Percentiles rank a stretch among this genome's conserved stretches.
phyloP scores from a whole-genome alignment of 148 eudicot species.

The Camellia japonica region DNA sequence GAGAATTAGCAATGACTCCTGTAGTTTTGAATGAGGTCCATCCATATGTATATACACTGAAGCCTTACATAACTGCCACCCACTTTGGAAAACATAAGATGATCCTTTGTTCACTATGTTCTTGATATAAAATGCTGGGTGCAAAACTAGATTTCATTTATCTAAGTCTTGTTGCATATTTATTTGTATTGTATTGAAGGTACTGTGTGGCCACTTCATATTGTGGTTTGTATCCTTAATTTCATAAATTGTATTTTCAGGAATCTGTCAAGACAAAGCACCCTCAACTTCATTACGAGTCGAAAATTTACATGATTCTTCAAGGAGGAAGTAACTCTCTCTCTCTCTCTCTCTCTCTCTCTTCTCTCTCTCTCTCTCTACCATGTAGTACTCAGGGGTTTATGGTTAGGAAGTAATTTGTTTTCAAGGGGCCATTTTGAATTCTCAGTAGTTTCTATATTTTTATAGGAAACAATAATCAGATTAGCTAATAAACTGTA shows the following conservation, averaged over 20 bases:
- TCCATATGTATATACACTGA: neutral
- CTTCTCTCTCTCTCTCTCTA: neutral
- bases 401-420: neutral
- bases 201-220: neutral
- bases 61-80: neutral
- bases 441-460: neutral
- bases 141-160: conserved; percentile 3
- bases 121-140: neutral
- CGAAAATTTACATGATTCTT: conserved; percentile 84
- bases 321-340: conserved; percentile 94
- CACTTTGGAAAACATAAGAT: neutral
- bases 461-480: neutral
- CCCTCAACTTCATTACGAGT: conserved; percentile 96
- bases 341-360: conserved; percentile 11
- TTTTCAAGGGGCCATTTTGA: neutral
- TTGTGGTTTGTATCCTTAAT: conserved; percentile 9
- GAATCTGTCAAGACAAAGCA: conserved; percentile 94
- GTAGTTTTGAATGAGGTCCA: neutral
- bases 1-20: neutral
- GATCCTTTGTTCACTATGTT: neutral
- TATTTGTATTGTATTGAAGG: neutral
- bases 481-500: neutral
- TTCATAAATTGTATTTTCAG: conserved; percentile 35
- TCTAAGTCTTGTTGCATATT: neutral
- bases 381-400: neutral